Conservation (phyloP, 192 early-diverging fungal genomes). For the Gamsiella multidivaricata region DNA sequence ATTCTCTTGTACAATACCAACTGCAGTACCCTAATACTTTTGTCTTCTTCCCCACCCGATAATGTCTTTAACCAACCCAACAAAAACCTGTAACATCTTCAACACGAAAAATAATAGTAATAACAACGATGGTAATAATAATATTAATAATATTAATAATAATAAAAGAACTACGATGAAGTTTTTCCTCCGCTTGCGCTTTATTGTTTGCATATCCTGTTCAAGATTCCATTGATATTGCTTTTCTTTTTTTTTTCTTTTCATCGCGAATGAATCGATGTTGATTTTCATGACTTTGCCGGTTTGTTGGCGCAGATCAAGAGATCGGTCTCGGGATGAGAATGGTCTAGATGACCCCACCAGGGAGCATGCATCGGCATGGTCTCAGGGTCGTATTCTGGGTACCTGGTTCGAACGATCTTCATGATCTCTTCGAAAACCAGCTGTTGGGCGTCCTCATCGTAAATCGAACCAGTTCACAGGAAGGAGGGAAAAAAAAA, state of each 20-base stretch:
- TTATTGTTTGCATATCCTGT: too few species aligned
- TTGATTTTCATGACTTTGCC: not conserved
- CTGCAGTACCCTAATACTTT: too few species aligned
- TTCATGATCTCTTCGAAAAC: slow-evolving; percentile 55
- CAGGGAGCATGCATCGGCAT: slow-evolving; percentile 55
- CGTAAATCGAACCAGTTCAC: not conserved
- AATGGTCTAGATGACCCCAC: slow-evolving; percentile 41
- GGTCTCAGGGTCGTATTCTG: slow-evolving; percentile 63
- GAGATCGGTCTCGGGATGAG: slow-evolving; percentile 32
- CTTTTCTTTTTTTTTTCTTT: slow-evolving; percentile 2
- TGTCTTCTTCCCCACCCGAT: too few species aligned
- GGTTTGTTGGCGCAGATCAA: slow-evolving; percentile 37
- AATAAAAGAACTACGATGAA: too few species aligned
- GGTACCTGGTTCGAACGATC: slow-evolving; percentile 54
- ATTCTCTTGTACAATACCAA: too few species aligned
- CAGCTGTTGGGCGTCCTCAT: slow-evolving; percentile 44
- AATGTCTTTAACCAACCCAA: too few species aligned
- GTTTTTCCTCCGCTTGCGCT: too few species aligned
- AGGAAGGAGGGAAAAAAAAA: not conserved
- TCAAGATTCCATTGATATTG: not conserved
- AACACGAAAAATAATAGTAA: too few species aligned
- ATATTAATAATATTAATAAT: too few species aligned
- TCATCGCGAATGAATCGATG: too few species aligned
- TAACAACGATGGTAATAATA: too few species aligned
- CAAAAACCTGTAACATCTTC: too few species aligned